Evolutionary conservation across 2,329 filamentous ascomycete species (phyloP).

Genomic region (Aspergillus floridensis): DNA sequence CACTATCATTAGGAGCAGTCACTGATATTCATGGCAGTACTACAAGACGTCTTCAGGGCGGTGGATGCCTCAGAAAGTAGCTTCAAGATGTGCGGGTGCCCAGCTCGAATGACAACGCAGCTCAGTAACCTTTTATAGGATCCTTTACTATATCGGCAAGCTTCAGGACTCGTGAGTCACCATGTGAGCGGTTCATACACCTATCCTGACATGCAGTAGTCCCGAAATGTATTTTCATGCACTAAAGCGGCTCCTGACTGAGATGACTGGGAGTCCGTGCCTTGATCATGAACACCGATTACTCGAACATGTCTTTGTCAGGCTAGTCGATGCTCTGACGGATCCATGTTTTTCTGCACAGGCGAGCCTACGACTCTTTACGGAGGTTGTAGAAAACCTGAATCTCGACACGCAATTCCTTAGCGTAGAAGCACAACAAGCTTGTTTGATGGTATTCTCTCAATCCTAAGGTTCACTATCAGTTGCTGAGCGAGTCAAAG

Average conservation of each 20-base stretch:
- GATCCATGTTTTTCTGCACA: conserved; percentile 38
- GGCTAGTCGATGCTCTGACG: conserved; percentile 64
- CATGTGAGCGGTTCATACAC: too few relatives aligned
- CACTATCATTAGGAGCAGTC: not conserved
- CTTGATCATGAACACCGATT: conserved; percentile 53
- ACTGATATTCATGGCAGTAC: conserved; percentile 36
- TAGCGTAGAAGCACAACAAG: conserved; percentile 58
- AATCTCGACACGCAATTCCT: conserved; percentile 51
- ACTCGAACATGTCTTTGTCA: conserved; percentile 68
- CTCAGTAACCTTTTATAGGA: conserved; percentile 20
- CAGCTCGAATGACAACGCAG: not conserved
- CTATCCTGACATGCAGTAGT: conserved; percentile 26
- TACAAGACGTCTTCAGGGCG: conserved; percentile 61
- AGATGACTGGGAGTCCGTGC: conserved; percentile 47
- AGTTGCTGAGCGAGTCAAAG: conserved; percentile 42
- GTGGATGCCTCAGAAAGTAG: conserved; percentile 59
- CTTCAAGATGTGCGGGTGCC: conserved; percentile 54
- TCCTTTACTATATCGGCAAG: conserved; percentile 67
- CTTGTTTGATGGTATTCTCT: conserved; percentile 38
- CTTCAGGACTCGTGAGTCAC: conserved; percentile 53
- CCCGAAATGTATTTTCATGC: conserved; percentile 42
- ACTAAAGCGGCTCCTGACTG: conserved; percentile 66
- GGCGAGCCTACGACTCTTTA: conserved; percentile 34
- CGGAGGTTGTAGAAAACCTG: conserved; percentile 31
- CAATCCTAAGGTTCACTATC: too few relatives aligned